Evolutionary conservation across 208 protist genomes (phyloP), one percentile per base, ranked within the genome.

Genomic region (Leishmania mexicana): DNA sequence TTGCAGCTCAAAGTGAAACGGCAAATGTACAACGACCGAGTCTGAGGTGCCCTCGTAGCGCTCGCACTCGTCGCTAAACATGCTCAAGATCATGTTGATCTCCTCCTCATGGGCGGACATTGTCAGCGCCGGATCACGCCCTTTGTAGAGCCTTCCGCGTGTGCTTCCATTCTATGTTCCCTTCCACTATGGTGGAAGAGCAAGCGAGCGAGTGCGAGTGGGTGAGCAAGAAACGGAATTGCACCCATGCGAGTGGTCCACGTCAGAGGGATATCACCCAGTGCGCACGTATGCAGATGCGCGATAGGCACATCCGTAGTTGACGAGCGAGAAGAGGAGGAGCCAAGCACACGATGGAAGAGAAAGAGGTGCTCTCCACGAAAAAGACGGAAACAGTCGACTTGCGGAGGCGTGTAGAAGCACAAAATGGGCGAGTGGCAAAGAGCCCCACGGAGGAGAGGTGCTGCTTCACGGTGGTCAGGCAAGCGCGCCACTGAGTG

Each of bases 1-100:
- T 45, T 94, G 84, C 35, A 97, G 78, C 17, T 91, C 87, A 83
- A 97, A 95, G 60, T 76, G 87, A 67, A 91, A 90, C 1, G 94
- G 92, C 7, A 97, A 77, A 19, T 85, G 85, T 19, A 96, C 76
- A 17, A 91, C 35, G 17, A 97, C 54, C 10, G 84, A 85, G 71
- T 87, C 35, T 3, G 68, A 13, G 11, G 88, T 64, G 31, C 74
- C 77, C 28, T 88, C 83, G 72, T 90, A 85, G 28, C 74, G 75
- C 51, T 83, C 47, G 54, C 90, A 90, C 76, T 91, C 91, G 42
- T 97, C 94, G 24, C 85, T 79, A 79, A 90, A 97, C 79, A 95
- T 91, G 74, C 75, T 64, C 31, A 95, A 45, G n/a, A 94, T 81
- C 88, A 97, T 87, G 19, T 94, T 88, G 13, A 97, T 85, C 75